phyloP scores from a whole-genome alignment of 352 stramenopile genomes.

The Phytophthora sp. region DNA sequence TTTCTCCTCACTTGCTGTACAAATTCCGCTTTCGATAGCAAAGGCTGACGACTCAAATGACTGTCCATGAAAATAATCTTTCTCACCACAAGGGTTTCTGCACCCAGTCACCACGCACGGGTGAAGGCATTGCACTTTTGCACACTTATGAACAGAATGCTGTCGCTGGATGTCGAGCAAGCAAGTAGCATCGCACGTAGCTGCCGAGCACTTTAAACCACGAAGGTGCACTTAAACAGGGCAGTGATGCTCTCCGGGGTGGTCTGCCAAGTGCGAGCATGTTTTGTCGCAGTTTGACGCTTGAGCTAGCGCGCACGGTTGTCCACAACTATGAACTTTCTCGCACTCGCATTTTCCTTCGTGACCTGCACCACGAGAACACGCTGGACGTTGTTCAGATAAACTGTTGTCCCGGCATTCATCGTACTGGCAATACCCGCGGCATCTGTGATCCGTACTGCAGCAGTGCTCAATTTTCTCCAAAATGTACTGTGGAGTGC shows the following conservation, averaged over 20 bases:
- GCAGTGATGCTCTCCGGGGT: slow-evolving; percentile 39
- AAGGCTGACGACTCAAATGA: not conserved
- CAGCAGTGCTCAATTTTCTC: slow-evolving; percentile 41
- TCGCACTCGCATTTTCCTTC: slow-evolving; percentile 56
- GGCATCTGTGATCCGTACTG: slow-evolving; percentile 40
- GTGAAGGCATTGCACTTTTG: slow-evolving; percentile 45
- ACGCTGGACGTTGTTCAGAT: slow-evolving; percentile 10
- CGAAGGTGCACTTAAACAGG: slow-evolving; percentile 51
- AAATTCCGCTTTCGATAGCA: slow-evolving; percentile 14
- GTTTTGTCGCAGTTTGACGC: slow-evolving; percentile 48
- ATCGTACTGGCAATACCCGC: slow-evolving; percentile 37
- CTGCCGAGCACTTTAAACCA: slow-evolving; percentile 37
- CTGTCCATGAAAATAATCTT: slow-evolving; percentile 59
- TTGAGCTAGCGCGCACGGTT: slow-evolving; percentile 25
- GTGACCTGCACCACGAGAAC: slow-evolving; percentile 46
- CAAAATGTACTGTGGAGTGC: slow-evolving; percentile 34
- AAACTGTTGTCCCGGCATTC: slow-evolving; percentile 7
- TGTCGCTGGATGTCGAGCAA: slow-evolving; percentile 39
- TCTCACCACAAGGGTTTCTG: slow-evolving; percentile 30
- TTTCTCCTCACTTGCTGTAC: not conserved
- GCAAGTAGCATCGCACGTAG: slow-evolving; percentile 39
- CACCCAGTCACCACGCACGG: slow-evolving; percentile 51
- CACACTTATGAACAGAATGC: slow-evolving; percentile 54
- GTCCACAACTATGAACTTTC: slow-evolving; percentile 57
- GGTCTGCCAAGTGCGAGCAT: slow-evolving; percentile 42